Percentiles rank a stretch among this genome's conserved stretches.
Conservation (phyloP, 805 yeast genomes). For the Spathaspora boniae region DNA sequence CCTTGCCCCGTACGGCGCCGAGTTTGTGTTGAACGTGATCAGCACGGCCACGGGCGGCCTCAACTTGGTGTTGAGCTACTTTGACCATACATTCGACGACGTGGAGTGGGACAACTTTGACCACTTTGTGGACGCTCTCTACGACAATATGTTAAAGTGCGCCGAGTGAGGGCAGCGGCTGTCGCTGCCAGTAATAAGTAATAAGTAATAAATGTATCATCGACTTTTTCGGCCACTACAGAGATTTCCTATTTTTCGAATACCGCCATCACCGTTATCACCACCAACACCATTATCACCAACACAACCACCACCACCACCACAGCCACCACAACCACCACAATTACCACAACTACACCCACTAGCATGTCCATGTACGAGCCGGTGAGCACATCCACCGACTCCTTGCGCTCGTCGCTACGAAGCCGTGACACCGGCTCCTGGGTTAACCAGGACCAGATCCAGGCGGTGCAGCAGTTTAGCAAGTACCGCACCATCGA, state of each 20-base stretch:
- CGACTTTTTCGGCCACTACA: neutral
- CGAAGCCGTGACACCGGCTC: conserved; percentile 29
- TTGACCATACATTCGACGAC: conserved; percentile 25
- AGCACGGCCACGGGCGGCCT: conserved; percentile 31
- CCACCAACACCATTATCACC: neutral
- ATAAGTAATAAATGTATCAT: conserved; percentile 2
- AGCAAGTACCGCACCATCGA: conserved; percentile 65
- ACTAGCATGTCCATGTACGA: neutral
- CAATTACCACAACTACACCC: neutral
- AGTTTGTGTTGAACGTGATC: conserved; percentile 31
- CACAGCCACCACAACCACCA: neutral
- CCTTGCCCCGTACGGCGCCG: conserved; percentile 29
- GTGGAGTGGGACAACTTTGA: conserved; percentile 21
- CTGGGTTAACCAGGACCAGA: conserved; percentile 35
- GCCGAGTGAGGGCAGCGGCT: neutral
- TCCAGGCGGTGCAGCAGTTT: conserved; percentile 46
- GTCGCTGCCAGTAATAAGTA: conserved; percentile 1
- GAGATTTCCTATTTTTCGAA: neutral
- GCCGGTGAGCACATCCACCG: neutral
- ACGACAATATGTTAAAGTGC: conserved; percentile 14
- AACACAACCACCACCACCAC: neutral
- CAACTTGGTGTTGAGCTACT: conserved; percentile 30
- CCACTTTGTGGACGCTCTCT: conserved; percentile 16
- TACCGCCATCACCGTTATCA: neutral
- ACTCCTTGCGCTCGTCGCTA: neutral